Base-by-base conservation (phyloP, 1,284 basidiomycete species). In the Sporisorium iseilematis-ciliati region DNA sequence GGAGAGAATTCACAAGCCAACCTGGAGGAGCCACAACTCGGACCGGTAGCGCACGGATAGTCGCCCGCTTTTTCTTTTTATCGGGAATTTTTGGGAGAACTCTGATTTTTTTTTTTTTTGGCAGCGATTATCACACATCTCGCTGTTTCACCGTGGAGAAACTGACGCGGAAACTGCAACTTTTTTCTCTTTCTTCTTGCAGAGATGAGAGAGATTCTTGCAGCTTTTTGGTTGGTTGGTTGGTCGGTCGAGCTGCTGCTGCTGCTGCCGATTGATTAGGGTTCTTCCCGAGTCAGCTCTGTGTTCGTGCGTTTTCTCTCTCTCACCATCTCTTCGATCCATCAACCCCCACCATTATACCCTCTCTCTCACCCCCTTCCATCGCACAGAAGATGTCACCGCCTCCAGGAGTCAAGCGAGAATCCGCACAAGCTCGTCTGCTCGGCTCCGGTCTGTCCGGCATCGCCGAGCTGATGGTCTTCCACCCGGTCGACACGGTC, bases 351-450 rank as follows among this genome's bases (percentile, higher is more conserved):
- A 38, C 16, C 83, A 49, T 25, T 48, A 48, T 40, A 38, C n/a
- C 20, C 57, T 3, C 26, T 26, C 21, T 33, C 42, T 21, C 26
- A 8, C 16, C 14, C 45, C 26, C 38, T 18, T 50, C 35, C 7
- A 14, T 38, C 38, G 8, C 31, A 33, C 20, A 20, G 7, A 58
- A 35, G 26, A 83, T 83, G 81, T 71, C 80, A 20, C 81, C 81
- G 40, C 80, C 76, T 38, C 55, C 67, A n/a, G 73, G 69, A 21
- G 78, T 74, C 35, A 82, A 80, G 65, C 69, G 66, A 21, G 96
- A 99, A 83, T 97, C 94, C 64, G 94, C 92, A 29, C 89, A 92
- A 31, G 96, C 96, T 59, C 91, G 96, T 74, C 88, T 99, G 71
- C 89, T 98, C 54, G 96, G 96, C 45, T 95, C 94, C 40, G 96